These are phyloP conservation scores for Hypoxylon sp. DNA, from an alignment of 2,329 filamentous ascomycete genomes.

Conservation along the genomic window DNA sequence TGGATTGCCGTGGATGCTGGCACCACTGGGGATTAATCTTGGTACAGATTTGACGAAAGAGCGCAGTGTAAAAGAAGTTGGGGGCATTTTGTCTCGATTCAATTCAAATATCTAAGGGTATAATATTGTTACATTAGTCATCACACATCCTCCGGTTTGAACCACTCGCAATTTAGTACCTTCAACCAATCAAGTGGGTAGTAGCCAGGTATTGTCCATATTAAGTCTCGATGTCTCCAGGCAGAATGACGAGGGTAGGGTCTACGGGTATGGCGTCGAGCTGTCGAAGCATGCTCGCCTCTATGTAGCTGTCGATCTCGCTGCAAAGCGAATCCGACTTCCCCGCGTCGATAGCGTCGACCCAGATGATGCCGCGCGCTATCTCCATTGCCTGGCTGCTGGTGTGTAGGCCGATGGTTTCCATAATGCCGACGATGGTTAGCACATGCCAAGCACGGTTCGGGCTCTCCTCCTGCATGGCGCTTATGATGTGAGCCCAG, in stretches of 20 bases:
- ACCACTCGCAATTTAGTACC: not conserved
- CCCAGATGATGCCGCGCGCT: slow-evolving; percentile 50
- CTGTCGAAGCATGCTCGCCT: slow-evolving; percentile 17
- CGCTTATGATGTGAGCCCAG: slow-evolving; percentile 51
- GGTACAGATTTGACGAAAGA: not conserved
- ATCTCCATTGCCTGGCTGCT: slow-evolving; percentile 45
- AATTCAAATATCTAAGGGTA: not conserved
- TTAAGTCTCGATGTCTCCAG: not conserved
- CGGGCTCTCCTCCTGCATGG: slow-evolving; percentile 45
- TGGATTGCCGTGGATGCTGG: slow-evolving; percentile 54
- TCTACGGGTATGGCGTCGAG: slow-evolving; percentile 15
- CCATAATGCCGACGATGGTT: slow-evolving; percentile 49
- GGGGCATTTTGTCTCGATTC: not conserved
- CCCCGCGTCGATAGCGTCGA: slow-evolving; percentile 47
- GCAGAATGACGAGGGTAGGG: not conserved
- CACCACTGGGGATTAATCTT: slow-evolving; percentile 40
- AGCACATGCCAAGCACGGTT: slow-evolving; percentile 48
- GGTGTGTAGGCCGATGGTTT: slow-evolving; percentile 40
- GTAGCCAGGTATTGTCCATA: not conserved
- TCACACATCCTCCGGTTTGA: not conserved
- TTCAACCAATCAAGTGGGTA: not conserved
- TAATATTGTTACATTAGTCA: slow-evolving; percentile 11
- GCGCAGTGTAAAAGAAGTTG: not conserved
- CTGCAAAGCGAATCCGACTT: slow-evolving; percentile 41
- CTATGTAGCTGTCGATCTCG: slow-evolving; percentile 45